Base-by-base conservation (phyloP, 2,329 filamentous ascomycete genomes). In the Didymosphaeria variabile region DNA sequence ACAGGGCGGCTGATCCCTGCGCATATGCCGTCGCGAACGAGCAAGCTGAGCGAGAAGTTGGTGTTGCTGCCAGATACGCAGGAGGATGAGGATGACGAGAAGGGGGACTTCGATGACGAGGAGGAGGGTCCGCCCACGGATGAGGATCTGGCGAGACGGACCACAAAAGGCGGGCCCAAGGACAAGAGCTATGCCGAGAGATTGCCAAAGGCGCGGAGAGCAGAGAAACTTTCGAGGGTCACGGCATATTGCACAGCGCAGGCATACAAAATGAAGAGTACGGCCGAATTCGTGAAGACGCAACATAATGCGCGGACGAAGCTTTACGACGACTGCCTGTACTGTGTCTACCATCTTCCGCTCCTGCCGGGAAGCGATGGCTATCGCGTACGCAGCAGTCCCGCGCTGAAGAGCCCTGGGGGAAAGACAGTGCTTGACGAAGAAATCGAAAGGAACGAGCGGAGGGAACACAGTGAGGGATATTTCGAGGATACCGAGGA, bases 171-270 rank as follows among this genome's bases (percentile, higher is more conserved):
- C 76, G 91, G 86, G 80, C 82, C 84, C 56, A 82, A 81, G 57
- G 85, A 93, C 57, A 98, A 97, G 83, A 97, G 91, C 74, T 97
- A 97, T 79, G 95, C 95, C 6, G 95, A 99, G 80, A 87, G 95
- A 52, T 80, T 98, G 62, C 93, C 95, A 47, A 99, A 99, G 79
- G 86, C 91, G 23, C 88, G 94, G 74, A 85, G 95, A 58, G 90
- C 92, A 13, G 92, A 97, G 70, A 95, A 95, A 79, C 83, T 99
- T 61, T 90, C 94, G 34, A 87, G 95, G 62, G 87, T 98, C 57
- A 99, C 95, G 59, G 95, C 95, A 12, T 99, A 98, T 79, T 98
- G 94, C 78, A 98, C 93, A 0, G 94, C 95, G 0, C 92, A 97
- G 78, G 92, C 91, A 8, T 98, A 94, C 81, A 97, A 94, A 80